Conservation (phyloP, 2,329 filamentous ascomycete genomes). For the Teratosphaeria nubilosa region DNA sequence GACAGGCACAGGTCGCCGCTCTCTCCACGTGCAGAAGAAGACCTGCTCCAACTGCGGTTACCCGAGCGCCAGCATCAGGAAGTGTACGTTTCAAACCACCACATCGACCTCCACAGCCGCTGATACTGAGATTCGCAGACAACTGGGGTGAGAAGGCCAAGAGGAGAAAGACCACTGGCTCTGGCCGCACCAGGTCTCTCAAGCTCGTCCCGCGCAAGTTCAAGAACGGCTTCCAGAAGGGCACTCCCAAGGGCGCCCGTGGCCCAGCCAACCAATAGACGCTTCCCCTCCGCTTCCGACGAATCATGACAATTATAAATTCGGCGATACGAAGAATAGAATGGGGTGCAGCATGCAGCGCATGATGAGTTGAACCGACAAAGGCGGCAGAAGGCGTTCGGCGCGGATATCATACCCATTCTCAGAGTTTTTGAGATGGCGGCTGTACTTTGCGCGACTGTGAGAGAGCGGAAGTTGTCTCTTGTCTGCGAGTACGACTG, state of each 20-base stretch:
- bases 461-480: background rate
- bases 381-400: background rate
- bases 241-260: conserved; percentile 73
- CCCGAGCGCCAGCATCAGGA: conserved; percentile 91
- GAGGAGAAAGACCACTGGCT: conserved; percentile 98
- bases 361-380: background rate
- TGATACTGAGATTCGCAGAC: conserved; percentile 46
- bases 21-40: conserved; percentile 99
- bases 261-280: conserved; percentile 33
- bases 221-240: conserved; percentile 95
- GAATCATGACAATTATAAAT: background rate
- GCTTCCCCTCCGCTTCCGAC: background rate
- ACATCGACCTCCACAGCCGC: background rate
- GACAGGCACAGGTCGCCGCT: conserved; percentile 64
- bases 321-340: background rate
- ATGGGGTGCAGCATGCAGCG: background rate
- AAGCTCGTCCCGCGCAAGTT: conserved; percentile 87
- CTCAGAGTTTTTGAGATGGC: background rate
- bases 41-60: conserved; percentile 95
- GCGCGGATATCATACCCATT: background rate
- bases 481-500: background rate
- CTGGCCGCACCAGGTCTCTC: conserved; percentile 90
- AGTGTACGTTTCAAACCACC: conserved; percentile 60
- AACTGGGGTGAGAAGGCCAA: conserved; percentile 99
- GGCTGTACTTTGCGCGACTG: background rate